Evolutionary conservation across 148 eudicot species (phyloP).

Genomic region (Rhododendron vialii): DNA sequence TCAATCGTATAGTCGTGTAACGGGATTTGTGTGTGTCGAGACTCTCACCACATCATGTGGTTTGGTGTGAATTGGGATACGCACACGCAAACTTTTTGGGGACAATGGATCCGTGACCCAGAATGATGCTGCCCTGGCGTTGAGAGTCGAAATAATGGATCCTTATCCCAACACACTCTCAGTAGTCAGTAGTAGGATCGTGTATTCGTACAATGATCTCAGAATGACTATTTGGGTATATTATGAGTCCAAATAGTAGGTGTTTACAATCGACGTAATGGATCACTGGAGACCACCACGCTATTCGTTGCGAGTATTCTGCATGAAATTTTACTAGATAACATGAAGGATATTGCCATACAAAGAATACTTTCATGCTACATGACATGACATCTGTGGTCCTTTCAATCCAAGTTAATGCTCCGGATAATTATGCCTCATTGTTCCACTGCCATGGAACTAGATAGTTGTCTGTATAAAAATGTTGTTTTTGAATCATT

Average conservation of each 20-base stretch:
- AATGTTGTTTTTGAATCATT: not conserved
- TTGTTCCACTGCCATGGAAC: not conserved
- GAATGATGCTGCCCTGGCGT: not conserved
- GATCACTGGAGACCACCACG: not conserved
- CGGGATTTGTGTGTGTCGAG: not conserved
- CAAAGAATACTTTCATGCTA: not conserved
- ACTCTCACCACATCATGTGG: not conserved
- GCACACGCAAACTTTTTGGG: not conserved
- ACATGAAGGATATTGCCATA: not conserved
- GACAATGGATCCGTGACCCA: not conserved
- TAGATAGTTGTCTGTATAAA: not conserved
- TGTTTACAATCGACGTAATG: not conserved
- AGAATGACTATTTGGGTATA: too few species aligned
- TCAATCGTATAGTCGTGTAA: not conserved
- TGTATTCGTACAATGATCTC: not conserved
- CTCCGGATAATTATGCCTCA: not conserved
- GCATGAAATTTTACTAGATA: not conserved
- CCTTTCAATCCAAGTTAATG: too few species aligned
- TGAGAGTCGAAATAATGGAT: not conserved
- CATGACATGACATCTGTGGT: not conserved
- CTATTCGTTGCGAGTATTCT: not conserved
- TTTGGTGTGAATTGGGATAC: not conserved
- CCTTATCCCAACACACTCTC: not conserved
- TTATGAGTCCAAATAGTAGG: not conserved
- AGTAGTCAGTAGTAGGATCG: not conserved